Evolutionary conservation across 352 stramenopile genomes (phyloP), one percentile per base, ranked within the genome.

Genomic region (Pythium plurisporium): DNA sequence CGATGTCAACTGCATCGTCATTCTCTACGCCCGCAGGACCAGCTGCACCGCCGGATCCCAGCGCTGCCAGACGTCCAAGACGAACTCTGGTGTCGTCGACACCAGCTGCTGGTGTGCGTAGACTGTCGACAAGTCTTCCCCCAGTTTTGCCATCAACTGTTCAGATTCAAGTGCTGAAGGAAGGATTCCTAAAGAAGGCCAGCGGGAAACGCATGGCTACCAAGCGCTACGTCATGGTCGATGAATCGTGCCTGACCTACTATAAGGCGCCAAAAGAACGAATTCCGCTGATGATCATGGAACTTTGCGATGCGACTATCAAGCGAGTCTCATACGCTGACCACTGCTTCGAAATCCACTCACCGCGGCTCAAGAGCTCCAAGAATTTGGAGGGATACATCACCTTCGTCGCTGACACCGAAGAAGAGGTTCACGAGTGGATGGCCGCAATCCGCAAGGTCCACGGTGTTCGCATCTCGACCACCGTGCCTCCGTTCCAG

Each of bases 361-460:
- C 86, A 15, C 86, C 86, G 22, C 79, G 86, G 1, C 72, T 95
- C 14, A 91, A 94, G 63, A 87, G 78, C 71, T 84, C 76, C 20
- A 92, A 89, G 57, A 93, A 95, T 58, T 67, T 72, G 5, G 79
- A 92, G 12, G 86, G 86, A 3, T 73, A 91, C 52, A 69, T 95
- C 47, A 91, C 81, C n/a, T 91, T 95, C 59, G 83, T 91, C 4
- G 76, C 86, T 0, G 86, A 93, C 29, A 87, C 74, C 5, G 86
- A 95, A 55, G 72, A 89, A 33, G 82, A 92, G 38, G 82, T 94
- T 14, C 83, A 94, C 48, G 82, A 94, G 48, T 95, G 86, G 86
- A 95, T 95, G 86, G 59, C 75, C 4, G 86, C 86, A 10, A 90
- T 91, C 46, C 81, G 86, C 44, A 90, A 93, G 62, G 84, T 97